phyloP scores from a whole-genome alignment of 768 basidiomycete species.

The Lyophyllum shimeji region DNA sequence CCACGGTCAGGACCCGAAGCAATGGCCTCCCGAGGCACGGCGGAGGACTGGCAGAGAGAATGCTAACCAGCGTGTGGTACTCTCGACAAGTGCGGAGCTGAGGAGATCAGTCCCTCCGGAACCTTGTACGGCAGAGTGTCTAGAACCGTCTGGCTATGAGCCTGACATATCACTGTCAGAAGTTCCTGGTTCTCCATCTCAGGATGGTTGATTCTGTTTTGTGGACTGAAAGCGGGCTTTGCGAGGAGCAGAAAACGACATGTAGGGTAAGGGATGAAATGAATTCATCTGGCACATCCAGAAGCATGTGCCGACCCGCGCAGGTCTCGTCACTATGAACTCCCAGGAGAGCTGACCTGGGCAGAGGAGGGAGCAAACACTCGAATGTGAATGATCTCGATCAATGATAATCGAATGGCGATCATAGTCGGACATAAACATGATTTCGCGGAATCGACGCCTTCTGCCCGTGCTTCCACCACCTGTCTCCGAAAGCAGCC shows the following conservation, averaged over 20 bases:
- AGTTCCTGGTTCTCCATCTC: background rate
- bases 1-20: background rate
- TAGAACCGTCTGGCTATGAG: background rate
- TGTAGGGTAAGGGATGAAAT: background rate
- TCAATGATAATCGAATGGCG: constrained; percentile 1
- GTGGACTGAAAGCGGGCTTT: background rate
- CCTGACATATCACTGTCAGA: constrained; percentile 1
- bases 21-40: background rate
- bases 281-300: too few species aligned
- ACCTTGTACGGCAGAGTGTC: constrained; percentile 1
- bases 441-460: background rate
- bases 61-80: background rate
- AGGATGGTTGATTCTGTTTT: background rate
- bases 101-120: background rate
- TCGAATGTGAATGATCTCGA: background rate
- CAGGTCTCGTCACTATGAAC: too few species aligned
- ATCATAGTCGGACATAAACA: constrained; percentile 1
- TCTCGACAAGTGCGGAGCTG: constrained; percentile 14
- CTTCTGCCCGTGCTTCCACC: background rate
- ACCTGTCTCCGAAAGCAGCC: constrained; percentile 5
- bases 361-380: background rate
- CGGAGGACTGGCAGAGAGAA: background rate
- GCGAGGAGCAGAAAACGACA: background rate
- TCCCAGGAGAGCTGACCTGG: constrained; percentile 6
- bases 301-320: too few species aligned